Base-by-base conservation (phyloP, 768 basidiomycete species). In the Dentipellis fragilis region DNA sequence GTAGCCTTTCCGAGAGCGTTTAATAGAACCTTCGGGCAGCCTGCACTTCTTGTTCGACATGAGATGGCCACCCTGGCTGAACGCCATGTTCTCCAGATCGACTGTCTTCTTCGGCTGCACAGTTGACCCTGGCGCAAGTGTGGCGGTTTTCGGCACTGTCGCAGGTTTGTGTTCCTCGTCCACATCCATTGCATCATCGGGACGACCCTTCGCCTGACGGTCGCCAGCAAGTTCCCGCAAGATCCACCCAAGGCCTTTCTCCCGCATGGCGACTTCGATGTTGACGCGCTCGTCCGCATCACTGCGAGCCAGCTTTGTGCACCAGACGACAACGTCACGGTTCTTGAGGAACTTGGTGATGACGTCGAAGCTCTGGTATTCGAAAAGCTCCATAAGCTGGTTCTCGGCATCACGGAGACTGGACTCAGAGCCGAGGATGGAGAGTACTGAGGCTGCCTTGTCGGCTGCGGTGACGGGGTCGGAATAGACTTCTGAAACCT, bases 11-110 rank as follows among this genome's bases (percentile, higher is more conserved):
- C 87, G 85, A 16, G 89, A 80, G 48, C 95, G 87, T 72, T 98
- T 98, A 79, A 97, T 94, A 14, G 93, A 96, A 4, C 96, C 96
- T 40, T 96, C 93, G 0, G 96, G 96, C 3, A 98, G 83, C 67
- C 94, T 96, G 73, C 88, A 90, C 73, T 97, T 97, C 72, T 97
- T 97, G 75, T 98, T 97, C 14, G 91, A 91, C 95, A 98, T 99
- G 58, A 97, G 73, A 58, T 97, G 94, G 0, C 91, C 93, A 21
- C 94, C 96, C 64, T 97, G 93, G 48, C 84, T 83, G 72, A 99
- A 99, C n/a, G 90, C 86, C 86, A 98, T 88, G 57, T 82, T 80
- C 64, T 96, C 93, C 52, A 99, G 76, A 67, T 98, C 96, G 37
- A 99, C 79, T 0, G 80, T 85, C 39, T 76, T 77, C 62, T 92